These are phyloP conservation scores for Emergomyces africanus DNA, from an alignment of 2,329 filamentous ascomycete genomes.

Conservation along the genomic window DNA sequence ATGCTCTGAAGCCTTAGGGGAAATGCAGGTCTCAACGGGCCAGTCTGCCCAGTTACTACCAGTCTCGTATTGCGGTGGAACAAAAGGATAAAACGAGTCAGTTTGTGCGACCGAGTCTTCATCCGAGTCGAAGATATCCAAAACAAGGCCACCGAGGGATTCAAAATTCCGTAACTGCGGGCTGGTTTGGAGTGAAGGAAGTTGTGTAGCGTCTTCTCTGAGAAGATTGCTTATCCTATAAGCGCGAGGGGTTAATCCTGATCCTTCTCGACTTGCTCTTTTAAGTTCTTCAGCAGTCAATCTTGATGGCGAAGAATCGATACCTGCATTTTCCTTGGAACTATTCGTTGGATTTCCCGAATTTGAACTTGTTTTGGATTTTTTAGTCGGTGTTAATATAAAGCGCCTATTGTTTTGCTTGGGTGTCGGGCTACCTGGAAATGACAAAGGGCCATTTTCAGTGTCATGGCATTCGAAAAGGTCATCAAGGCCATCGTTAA, in stretches of 20 bases:
- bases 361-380: background rate
- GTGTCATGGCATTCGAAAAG: constrained; percentile 52
- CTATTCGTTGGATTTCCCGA: constrained; percentile 7
- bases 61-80: constrained; percentile 13
- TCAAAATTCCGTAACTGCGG: constrained; percentile 18
- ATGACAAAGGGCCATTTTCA: constrained; percentile 37
- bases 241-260: constrained; percentile 12
- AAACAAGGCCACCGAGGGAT: constrained; percentile 23
- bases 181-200: constrained; percentile 13
- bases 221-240: constrained; percentile 17
- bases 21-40: constrained; percentile 25
- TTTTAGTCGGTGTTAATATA: constrained; percentile 27
- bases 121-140: constrained; percentile 25
- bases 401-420: constrained; percentile 41
- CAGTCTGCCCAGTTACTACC: constrained; percentile 25
- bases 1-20: constrained; percentile 11
- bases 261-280: constrained; percentile 17
- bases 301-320: constrained; percentile 17
- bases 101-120: constrained; percentile 15
- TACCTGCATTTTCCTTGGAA: constrained; percentile 15
- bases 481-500: constrained; percentile 43
- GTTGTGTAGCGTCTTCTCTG: constrained; percentile 10
- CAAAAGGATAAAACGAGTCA: constrained; percentile 19
- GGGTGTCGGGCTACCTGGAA: constrained; percentile 41
- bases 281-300: constrained; percentile 23